These are phyloP conservation scores for Rhynchospora tenuis DNA, from an alignment of 176 grass and related monocot genomes.

Conservation along the genomic window DNA sequence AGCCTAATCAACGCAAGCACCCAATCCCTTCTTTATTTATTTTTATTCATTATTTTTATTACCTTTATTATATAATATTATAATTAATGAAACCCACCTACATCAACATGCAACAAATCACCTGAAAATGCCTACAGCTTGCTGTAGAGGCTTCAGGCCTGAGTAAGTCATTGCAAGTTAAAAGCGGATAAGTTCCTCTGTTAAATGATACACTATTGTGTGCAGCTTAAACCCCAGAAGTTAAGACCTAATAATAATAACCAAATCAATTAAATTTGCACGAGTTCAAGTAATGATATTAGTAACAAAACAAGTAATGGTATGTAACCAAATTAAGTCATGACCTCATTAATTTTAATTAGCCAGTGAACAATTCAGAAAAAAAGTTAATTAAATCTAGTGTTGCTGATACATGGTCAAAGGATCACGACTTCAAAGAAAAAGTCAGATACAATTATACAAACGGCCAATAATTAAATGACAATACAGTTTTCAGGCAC, in stretches of 20 bases:
- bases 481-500: not conserved
- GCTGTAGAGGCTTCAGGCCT: not conserved
- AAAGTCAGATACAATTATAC: not conserved
- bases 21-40: not conserved
- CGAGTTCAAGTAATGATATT: not conserved
- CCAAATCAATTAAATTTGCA: not conserved
- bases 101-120: not conserved
- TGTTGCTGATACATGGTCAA: not conserved
- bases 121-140: not conserved
- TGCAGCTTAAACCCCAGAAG: not conserved
- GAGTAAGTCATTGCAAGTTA: not conserved
- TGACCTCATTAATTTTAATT: not conserved
- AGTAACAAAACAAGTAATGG: not conserved
- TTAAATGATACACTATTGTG: not conserved
- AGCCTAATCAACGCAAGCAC: not conserved
- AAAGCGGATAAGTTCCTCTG: too few relatives aligned
- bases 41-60: not conserved
- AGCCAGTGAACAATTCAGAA: not conserved
- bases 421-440: not conserved
- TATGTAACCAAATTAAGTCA: not conserved
- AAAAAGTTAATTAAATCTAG: too few relatives aligned
- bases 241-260: not conserved
- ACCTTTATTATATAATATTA: not conserved
- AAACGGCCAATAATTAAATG: not conserved
- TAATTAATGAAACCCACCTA: not conserved